Conservation (phyloP, 805 yeast genomes). For the Metschnikowia aberdeeniae region DNA sequence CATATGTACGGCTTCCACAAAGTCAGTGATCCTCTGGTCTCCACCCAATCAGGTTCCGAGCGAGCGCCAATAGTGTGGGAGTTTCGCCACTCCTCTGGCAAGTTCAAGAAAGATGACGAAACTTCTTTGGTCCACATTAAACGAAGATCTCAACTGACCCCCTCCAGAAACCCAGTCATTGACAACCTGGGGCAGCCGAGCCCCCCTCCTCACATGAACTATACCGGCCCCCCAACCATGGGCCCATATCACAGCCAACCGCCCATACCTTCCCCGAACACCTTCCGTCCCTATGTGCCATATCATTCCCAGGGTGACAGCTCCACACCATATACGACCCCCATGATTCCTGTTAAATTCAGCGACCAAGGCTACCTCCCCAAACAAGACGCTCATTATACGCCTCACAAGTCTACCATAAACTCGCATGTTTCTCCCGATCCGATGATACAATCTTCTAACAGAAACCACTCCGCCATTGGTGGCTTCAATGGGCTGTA, state of each 20-base stretch:
- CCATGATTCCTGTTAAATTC: too few relatives aligned
- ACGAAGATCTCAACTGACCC: constrained; percentile 43
- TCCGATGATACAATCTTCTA: too few relatives aligned
- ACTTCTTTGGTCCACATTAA: constrained; percentile 42
- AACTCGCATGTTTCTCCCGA: too few relatives aligned
- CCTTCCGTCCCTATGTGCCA: background rate
- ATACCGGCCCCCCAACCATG: background rate
- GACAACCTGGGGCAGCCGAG: background rate
- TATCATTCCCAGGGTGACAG: background rate
- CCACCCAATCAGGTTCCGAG: constrained; percentile 8
- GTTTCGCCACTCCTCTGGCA: constrained; percentile 50
- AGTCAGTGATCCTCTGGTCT: constrained; percentile 44
- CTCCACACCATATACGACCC: too few relatives aligned
- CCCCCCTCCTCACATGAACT: background rate
- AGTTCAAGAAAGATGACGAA: constrained; percentile 47
- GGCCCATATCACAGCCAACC: background rate
- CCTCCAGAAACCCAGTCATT: constrained; percentile 3
- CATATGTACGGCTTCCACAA: constrained; percentile 98
- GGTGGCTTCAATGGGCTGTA: too few relatives aligned
- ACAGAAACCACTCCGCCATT: too few relatives aligned
- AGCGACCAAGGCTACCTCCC: too few relatives aligned
- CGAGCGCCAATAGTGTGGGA: constrained; percentile 47
- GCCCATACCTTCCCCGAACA: background rate
- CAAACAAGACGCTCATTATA: too few relatives aligned
- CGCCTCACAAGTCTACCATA: too few relatives aligned